Conservation (phyloP, 177 flowering plant genomes). For the Tripterygium wilfordii region DNA sequence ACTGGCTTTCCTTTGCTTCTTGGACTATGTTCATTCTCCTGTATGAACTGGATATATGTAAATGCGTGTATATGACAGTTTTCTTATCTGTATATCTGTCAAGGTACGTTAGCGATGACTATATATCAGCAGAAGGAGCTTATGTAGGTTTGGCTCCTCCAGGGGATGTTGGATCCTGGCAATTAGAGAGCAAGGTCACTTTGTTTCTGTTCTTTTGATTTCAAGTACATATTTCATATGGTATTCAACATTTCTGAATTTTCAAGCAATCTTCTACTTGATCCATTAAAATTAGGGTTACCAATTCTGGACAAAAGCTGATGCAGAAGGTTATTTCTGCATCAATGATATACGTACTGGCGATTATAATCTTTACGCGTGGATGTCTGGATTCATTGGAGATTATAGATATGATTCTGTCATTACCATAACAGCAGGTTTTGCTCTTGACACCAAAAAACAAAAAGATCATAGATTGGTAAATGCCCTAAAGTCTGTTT, state of each 20-base stretch:
- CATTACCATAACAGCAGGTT: slow-evolving; percentile 60
- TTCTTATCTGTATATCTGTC: too few relatives aligned
- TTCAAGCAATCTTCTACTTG: too few relatives aligned
- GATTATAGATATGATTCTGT: slow-evolving; percentile 49
- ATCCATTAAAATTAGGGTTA: slow-evolving; percentile 42
- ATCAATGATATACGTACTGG: slow-evolving; percentile 46
- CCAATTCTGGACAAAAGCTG: slow-evolving; percentile 83
- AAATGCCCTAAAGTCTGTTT: too few relatives aligned
- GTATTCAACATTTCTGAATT: too few relatives aligned
- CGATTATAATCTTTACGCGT: slow-evolving; percentile 73
- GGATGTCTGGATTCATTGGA: slow-evolving; percentile 85
- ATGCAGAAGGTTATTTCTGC: slow-evolving; percentile 52
- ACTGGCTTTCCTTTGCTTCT: too few relatives aligned
- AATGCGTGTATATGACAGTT: too few relatives aligned
- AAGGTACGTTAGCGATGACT: slow-evolving; percentile 43
- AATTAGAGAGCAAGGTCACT: slow-evolving; percentile 79
- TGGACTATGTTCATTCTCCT: too few relatives aligned
- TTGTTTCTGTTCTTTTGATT: neutral
- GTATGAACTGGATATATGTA: too few relatives aligned
- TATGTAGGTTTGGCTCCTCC: slow-evolving; percentile 85
- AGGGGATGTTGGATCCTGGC: slow-evolving; percentile 93
- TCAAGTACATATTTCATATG: too few relatives aligned
- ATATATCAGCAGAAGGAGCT: slow-evolving; percentile 49
- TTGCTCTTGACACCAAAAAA: neutral
- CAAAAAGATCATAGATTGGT: too few relatives aligned